phyloP scores from a whole-genome alignment of 371 early-diverging fungal genomes.

The Umbelopsis sp. region DNA sequence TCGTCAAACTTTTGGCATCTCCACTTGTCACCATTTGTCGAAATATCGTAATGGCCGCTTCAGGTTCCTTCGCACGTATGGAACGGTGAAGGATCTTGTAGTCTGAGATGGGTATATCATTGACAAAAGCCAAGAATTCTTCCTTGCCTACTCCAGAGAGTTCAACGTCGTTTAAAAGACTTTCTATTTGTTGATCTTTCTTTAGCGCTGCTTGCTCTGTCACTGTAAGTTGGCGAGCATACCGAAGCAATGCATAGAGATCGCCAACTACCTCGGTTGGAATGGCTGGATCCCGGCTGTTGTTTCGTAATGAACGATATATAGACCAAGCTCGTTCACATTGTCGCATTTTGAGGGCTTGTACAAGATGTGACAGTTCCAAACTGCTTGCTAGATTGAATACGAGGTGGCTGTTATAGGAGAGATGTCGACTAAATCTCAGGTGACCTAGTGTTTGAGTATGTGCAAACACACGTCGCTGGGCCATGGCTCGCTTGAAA shows the following conservation, averaged over 20 bases:
- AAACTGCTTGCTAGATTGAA: slow-evolving; percentile 16
- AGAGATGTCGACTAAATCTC: not conserved
- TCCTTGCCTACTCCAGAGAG: slow-evolving; percentile 22
- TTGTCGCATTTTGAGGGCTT: slow-evolving; percentile 36
- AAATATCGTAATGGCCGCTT: slow-evolving; percentile 32
- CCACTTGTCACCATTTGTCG: slow-evolving; percentile 27
- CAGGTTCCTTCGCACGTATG: slow-evolving; percentile 22
- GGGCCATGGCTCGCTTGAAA: not conserved
- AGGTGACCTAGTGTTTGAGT: too few species aligned
- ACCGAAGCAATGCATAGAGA: slow-evolving; percentile 41
- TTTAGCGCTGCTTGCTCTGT: slow-evolving; percentile 19
- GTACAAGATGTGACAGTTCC: slow-evolving; percentile 34
- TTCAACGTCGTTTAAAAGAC: slow-evolving; percentile 37
- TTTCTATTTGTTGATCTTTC: slow-evolving; percentile 38
- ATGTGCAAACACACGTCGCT: not conserved
- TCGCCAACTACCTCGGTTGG: slow-evolving; percentile 29
- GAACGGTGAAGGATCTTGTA: slow-evolving; percentile 35
- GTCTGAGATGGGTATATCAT: slow-evolving; percentile 33
- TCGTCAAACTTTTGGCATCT: slow-evolving; percentile 31
- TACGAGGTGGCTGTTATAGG: not conserved
- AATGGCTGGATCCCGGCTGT: slow-evolving; percentile 29
- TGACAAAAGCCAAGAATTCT: slow-evolving; percentile 29
- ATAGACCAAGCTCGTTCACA: slow-evolving; percentile 49
- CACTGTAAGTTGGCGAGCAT: slow-evolving; percentile 29
- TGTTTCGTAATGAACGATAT: slow-evolving; percentile 37